These are phyloP conservation scores for Agaricus bisporus DNA, from an alignment of 768 basidiomycete genomes.

Conservation along the genomic window DNA sequence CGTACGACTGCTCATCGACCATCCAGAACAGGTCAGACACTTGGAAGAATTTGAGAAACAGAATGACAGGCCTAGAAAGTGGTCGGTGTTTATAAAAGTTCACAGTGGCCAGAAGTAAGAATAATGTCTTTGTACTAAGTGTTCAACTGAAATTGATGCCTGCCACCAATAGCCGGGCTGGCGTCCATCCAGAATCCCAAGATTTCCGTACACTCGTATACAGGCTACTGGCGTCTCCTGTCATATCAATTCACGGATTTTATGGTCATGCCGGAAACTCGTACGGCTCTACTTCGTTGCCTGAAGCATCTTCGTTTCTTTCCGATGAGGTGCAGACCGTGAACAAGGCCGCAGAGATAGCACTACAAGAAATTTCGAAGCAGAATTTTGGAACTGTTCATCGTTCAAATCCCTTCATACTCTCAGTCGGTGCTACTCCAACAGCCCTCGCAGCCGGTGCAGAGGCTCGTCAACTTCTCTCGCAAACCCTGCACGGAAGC, in stretches of 20 bases:
- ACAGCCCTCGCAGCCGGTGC: slow-evolving; percentile 73
- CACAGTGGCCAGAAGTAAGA: slow-evolving; percentile 73
- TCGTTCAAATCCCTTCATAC: slow-evolving; percentile 48
- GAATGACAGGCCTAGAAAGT: slow-evolving; percentile 35
- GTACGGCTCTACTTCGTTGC: slow-evolving; percentile 66
- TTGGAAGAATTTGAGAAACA: slow-evolving; percentile 54
- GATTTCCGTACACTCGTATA: slow-evolving; percentile 51
- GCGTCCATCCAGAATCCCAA: slow-evolving; percentile 47
- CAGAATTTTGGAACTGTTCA: slow-evolving; percentile 22
- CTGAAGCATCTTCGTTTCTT: slow-evolving; percentile 60
- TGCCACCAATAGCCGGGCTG: slow-evolving; percentile 56
- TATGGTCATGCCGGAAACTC: slow-evolving; percentile 77
- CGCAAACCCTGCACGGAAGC: slow-evolving; percentile 45
- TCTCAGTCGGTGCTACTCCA: slow-evolving; percentile 85
- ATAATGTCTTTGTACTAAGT: not conserved
- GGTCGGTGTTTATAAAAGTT: slow-evolving; percentile 80
- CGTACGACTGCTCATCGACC: slow-evolving; percentile 69
- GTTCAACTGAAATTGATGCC: slow-evolving; percentile 13
- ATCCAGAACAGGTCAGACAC: slow-evolving; percentile 62
- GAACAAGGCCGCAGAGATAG: slow-evolving; percentile 55
- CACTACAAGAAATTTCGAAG: slow-evolving; percentile 38
- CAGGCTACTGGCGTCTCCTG: slow-evolving; percentile 44
- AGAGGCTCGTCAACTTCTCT: slow-evolving; percentile 37
- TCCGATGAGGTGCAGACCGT: slow-evolving; percentile 67
- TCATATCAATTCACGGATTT: slow-evolving; percentile 70